Conservation (phyloP, 192 early-diverging fungal species). For the Coemansia sp. region DNA sequence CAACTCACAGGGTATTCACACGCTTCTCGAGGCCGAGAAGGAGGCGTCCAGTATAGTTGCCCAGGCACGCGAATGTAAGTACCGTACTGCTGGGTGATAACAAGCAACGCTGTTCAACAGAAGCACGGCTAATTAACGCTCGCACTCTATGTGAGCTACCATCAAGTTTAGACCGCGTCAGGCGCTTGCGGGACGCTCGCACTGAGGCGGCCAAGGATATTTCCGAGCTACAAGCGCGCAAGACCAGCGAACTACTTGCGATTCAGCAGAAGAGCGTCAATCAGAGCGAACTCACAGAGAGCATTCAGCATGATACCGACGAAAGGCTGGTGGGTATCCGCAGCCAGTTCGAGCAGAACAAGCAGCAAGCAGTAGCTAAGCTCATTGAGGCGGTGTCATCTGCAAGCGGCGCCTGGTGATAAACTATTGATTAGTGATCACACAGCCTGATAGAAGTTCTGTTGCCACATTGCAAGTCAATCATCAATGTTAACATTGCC, state of each 20-base stretch:
- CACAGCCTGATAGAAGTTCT: not conserved
- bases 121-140: not conserved
- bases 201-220: slow-evolving; percentile 92
- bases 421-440: not conserved
- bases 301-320: slow-evolving; percentile 37
- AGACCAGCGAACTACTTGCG: slow-evolving; percentile 65
- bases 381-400: slow-evolving; percentile 34
- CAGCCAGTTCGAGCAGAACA: slow-evolving; percentile 45
- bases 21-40: slow-evolving; percentile 96
- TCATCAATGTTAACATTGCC: not conserved
- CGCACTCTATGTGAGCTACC: no score
- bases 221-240: slow-evolving; percentile 77
- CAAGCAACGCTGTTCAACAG: slow-evolving; percentile 26
- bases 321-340: slow-evolving; percentile 29
- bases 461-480: not conserved
- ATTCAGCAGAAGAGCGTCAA: slow-evolving; percentile 43
- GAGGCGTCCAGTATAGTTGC: slow-evolving; percentile 91
- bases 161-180: slow-evolving; percentile 65
- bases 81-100: not conserved
- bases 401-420: not conserved
- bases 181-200: slow-evolving; percentile 94
- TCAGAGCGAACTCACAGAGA: slow-evolving; percentile 32
- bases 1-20: slow-evolving; percentile 90
- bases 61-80: slow-evolving; percentile 77
- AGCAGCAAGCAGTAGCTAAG: slow-evolving; percentile 29